These are phyloP conservation scores for Angomonas ambiguus DNA, from an alignment of 208 protist genomes.

Conservation along the genomic window DNA sequence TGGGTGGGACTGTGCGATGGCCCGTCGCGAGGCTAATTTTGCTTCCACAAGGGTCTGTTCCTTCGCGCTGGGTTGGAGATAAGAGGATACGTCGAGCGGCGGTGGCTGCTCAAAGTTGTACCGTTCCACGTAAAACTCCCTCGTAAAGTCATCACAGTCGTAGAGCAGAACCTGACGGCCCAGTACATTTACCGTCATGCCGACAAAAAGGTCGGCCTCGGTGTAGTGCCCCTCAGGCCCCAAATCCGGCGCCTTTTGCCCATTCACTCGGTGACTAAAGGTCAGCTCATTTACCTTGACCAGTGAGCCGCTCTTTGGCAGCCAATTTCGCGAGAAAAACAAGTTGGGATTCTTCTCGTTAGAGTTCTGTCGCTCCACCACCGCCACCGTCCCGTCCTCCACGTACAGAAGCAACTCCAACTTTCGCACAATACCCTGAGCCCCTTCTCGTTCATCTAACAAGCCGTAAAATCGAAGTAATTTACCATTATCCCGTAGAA, in stretches of 20 bases:
- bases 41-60: constrained; percentile 8
- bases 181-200: constrained; percentile 75
- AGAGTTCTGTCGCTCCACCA: constrained; percentile 88
- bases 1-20: background rate
- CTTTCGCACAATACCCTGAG: constrained; percentile 61
- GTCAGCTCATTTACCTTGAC: constrained; percentile 75
- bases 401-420: constrained; percentile 94
- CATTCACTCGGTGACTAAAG: constrained; percentile 80
- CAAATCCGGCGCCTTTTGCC: constrained; percentile 70
- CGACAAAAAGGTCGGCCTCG: constrained; percentile 80
- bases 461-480: constrained; percentile 95
- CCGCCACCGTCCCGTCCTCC: constrained; percentile 93
- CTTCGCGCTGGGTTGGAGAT: constrained; percentile 16
- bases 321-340: constrained; percentile 80
- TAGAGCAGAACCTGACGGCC: constrained; percentile 83
- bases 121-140: constrained; percentile 76
- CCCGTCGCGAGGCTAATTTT: background rate
- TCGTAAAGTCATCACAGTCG: constrained; percentile 93
- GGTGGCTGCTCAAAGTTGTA: constrained; percentile 45
- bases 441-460: constrained; percentile 48
- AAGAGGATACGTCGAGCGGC: constrained; percentile 49
- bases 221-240: constrained; percentile 73
- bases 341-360: constrained; percentile 86
- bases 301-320: constrained; percentile 74
- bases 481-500: constrained; percentile 92